Conservation (phyloP, 1,139 yeast genomes). For the Geotrichum reessii region DNA sequence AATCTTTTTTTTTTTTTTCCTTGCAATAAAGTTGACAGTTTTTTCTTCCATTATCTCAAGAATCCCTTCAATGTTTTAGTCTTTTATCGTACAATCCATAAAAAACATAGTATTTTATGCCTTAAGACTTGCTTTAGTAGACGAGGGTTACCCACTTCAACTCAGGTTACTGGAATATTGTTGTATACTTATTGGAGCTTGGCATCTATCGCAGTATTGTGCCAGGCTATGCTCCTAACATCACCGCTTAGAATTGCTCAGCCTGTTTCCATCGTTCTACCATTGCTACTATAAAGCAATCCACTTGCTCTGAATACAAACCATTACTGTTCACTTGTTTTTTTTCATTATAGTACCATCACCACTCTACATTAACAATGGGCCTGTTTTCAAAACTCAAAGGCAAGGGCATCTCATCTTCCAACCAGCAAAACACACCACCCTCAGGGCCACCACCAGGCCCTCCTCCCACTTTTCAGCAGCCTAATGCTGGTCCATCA, state of each 20-base stretch:
- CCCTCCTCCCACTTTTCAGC: constrained; percentile 7
- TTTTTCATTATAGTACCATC: not conserved
- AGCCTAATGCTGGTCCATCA: constrained; percentile 1
- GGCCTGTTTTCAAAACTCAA: not conserved
- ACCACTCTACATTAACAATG: not conserved
- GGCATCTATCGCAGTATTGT: not conserved
- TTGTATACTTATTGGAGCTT: not conserved
- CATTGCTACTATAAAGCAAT: not conserved
- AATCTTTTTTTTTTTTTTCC: too few species aligned
- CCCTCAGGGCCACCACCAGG: constrained; percentile 13
- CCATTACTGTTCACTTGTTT: not conserved
- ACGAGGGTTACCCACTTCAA: too few species aligned
- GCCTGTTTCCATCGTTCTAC: not conserved
- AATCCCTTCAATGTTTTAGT: too few species aligned
- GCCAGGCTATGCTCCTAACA: not conserved
- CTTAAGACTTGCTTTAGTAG: too few species aligned
- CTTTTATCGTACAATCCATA: too few species aligned
- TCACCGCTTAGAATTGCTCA: not conserved
- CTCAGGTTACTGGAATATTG: not conserved
- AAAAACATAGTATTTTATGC: too few species aligned
- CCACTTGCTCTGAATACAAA: not conserved
- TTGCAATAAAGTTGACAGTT: too few species aligned
- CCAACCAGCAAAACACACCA: not conserved
- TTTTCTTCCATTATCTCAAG: too few species aligned
- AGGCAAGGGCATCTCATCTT: not conserved